phyloP scores from a whole-genome alignment of 176 grass and related monocot genomes.

The Carex pumila region DNA sequence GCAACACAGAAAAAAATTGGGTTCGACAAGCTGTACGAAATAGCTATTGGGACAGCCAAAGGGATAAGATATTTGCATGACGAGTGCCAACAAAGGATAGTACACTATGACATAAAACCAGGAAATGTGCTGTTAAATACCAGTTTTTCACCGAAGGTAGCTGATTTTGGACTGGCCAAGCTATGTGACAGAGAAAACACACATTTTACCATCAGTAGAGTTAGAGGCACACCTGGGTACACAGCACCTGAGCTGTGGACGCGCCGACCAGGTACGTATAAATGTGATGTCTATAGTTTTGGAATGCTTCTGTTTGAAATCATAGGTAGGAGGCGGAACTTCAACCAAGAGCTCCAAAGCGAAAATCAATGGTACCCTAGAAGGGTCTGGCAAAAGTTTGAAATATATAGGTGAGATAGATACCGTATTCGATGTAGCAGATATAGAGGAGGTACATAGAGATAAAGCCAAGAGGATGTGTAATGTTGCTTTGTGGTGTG shows the following conservation, averaged over 20 bases:
- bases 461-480: slow-evolving; percentile 47
- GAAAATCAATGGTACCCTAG: slow-evolving; percentile 54
- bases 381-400: slow-evolving; percentile 50
- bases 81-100: slow-evolving; percentile 49
- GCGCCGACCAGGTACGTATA: slow-evolving; percentile 47
- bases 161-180: slow-evolving; percentile 62
- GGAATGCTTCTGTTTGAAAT: slow-evolving; percentile 70
- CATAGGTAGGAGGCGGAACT: slow-evolving; percentile 49
- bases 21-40: slow-evolving; percentile 28
- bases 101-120: slow-evolving; percentile 79
- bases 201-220: slow-evolving; percentile 43
- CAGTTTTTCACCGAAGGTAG: slow-evolving; percentile 39
- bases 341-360: slow-evolving; percentile 44
- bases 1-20: neutral
- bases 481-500: slow-evolving; percentile 71
- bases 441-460: slow-evolving; percentile 19
- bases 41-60: slow-evolving; percentile 43
- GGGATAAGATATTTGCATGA: slow-evolving; percentile 59
- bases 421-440: neutral
- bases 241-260: slow-evolving; percentile 68
- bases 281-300: slow-evolving; percentile 73
- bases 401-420: slow-evolving; percentile 20
- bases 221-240: slow-evolving; percentile 48
- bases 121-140: slow-evolving; percentile 50
- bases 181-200: slow-evolving; percentile 49